These are phyloP conservation scores for Candolleomyces efflorescens DNA, from an alignment of 768 basidiomycete species.

Conservation along the genomic window DNA sequence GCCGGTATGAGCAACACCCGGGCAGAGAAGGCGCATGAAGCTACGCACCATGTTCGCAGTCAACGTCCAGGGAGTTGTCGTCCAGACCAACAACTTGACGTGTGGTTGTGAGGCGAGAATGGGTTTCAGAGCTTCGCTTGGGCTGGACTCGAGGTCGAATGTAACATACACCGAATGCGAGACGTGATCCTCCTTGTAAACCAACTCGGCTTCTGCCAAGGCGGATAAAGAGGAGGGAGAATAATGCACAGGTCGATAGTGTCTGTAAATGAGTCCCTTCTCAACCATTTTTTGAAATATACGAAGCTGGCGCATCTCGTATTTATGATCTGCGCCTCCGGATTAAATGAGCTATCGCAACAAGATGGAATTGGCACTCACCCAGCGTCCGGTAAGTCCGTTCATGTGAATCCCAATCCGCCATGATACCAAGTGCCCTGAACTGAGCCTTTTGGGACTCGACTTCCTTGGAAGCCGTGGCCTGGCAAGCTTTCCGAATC, in stretches of 20 bases:
- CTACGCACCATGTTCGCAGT: slow-evolving; percentile 85
- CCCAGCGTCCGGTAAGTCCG: slow-evolving; percentile 86
- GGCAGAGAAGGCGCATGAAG: not conserved
- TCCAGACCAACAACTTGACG: slow-evolving; percentile 81
- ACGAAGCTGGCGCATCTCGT: slow-evolving; percentile 83
- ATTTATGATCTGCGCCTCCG: slow-evolving; percentile 66
- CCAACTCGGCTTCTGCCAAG: slow-evolving; percentile 90
- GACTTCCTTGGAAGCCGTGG: slow-evolving; percentile 72
- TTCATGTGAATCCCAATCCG: slow-evolving; percentile 66
- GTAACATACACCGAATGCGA: slow-evolving; percentile 86
- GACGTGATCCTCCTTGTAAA: slow-evolving; percentile 83
- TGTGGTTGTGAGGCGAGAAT: slow-evolving; percentile 25
- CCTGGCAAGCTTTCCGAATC: slow-evolving; percentile 68
- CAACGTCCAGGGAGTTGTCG: slow-evolving; percentile 96
- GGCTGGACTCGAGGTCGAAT: slow-evolving; percentile 52
- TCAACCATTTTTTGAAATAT: slow-evolving; percentile 88
- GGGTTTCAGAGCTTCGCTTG: slow-evolving; percentile 23
- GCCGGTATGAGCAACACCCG: not conserved
- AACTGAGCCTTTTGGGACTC: slow-evolving; percentile 77
- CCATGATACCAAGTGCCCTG: slow-evolving; percentile 82
- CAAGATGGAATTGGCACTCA: slow-evolving; percentile 22
- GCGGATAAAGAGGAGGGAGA: slow-evolving; percentile 95
- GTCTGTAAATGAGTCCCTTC: slow-evolving; percentile 79
- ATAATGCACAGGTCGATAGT: slow-evolving; percentile 88
- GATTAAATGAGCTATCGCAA: not conserved